Evolutionary conservation across 1,284 basidiomycete genomes (phyloP).

Genomic region (Pholiota adiposa): DNA sequence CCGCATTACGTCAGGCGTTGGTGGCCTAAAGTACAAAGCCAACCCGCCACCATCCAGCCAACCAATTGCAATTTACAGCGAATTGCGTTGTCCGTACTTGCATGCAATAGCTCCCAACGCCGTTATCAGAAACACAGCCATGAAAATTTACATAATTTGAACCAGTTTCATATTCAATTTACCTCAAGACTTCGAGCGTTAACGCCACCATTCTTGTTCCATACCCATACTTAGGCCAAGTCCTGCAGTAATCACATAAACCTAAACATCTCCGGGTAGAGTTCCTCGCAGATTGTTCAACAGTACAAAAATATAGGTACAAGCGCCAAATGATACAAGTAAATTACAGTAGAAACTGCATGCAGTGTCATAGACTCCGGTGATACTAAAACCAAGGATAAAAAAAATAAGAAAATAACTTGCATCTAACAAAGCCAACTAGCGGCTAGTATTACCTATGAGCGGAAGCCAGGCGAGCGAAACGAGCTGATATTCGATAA

Average conservation of each 20-base stretch:
- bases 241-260: background rate
- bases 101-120: no score
- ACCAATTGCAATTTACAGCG: no score
- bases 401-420: slow-evolving; percentile 1
- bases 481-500: slow-evolving; percentile 31
- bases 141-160: background rate
- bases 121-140: background rate
- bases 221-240: background rate
- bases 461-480: slow-evolving; percentile 16
- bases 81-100: no score
- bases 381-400: background rate
- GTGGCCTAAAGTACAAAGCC: slow-evolving; percentile 1
- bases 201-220: no score
- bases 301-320: slow-evolving; percentile 13
- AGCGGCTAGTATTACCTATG: slow-evolving; percentile 5
- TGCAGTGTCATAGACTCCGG: background rate
- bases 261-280: background rate
- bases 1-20: background rate
- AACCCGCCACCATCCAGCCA: background rate
- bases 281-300: slow-evolving; percentile 14
- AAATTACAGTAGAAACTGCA: no score
- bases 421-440: slow-evolving; percentile 13
- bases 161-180: no score
- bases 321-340: slow-evolving; percentile 9
- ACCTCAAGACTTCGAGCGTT: no score